Percentiles rank a stretch among this genome's conserved stretches.
These are phyloP conservation scores for Ustilago hordei DNA, from an alignment of 1,284 basidiomycete genomes.

Conservation along the genomic window DNA sequence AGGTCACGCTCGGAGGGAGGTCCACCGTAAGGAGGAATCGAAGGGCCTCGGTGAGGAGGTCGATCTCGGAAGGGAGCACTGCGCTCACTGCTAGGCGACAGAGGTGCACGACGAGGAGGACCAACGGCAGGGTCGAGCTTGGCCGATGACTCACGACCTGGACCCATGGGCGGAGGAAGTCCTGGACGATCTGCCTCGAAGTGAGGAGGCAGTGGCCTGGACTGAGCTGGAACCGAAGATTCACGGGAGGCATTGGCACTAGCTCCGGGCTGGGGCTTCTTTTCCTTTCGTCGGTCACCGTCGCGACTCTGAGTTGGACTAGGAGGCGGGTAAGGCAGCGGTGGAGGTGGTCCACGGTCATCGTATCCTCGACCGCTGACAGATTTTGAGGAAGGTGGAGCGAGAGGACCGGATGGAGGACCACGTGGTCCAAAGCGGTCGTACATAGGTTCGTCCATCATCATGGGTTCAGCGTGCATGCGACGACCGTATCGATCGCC, in stretches of 20 bases:
- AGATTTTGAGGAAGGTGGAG: slow-evolving; percentile 34
- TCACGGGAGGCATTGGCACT: slow-evolving; percentile 24
- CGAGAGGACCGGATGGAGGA: slow-evolving; percentile 41
- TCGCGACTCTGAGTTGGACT: slow-evolving; percentile 48
- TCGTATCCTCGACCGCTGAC: slow-evolving; percentile 32
- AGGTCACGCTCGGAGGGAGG: slow-evolving; percentile 29
- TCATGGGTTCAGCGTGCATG: slow-evolving; percentile 41
- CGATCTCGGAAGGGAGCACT: slow-evolving; percentile 25
- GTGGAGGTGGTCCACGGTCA: slow-evolving; percentile 43
- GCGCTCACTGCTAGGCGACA: slow-evolving; percentile 38
- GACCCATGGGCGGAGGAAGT: slow-evolving; percentile 34
- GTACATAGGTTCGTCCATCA: slow-evolving; percentile 45
- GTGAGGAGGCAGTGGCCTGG: slow-evolving; percentile 24
- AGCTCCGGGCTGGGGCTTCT: slow-evolving; percentile 19
- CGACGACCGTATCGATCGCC: slow-evolving; percentile 48
- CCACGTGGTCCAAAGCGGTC: slow-evolving; percentile 43
- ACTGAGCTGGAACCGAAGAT: slow-evolving; percentile 29
- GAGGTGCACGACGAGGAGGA: slow-evolving; percentile 28
- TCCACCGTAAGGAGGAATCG: slow-evolving; percentile 34
- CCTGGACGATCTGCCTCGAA: slow-evolving; percentile 44
- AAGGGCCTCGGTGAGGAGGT: slow-evolving; percentile 28
- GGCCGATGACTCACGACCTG: slow-evolving; percentile 13
- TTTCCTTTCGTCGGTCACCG: slow-evolving; percentile 45
- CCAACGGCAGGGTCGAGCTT: slow-evolving; percentile 31
- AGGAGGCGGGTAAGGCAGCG: slow-evolving; percentile 41